Conservation (phyloP, 108 stramenopile genomes). For the Aurantiochytrium sp. region DNA sequence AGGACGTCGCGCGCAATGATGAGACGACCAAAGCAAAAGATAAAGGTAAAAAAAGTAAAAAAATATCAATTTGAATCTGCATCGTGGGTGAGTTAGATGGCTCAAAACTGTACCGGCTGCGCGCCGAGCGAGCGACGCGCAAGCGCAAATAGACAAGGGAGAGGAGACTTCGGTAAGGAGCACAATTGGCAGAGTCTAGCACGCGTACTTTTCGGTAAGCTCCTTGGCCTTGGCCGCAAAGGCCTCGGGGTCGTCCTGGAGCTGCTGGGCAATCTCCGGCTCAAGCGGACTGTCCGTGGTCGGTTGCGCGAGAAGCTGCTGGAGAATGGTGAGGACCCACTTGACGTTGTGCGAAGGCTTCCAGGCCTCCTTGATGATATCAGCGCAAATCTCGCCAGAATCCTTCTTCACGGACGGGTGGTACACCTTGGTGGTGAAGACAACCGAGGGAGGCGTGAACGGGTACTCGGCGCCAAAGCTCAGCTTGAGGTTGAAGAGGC, state of each 20-base stretch:
- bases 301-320: slow-evolving; percentile 43
- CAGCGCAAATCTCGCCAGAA: slow-evolving; percentile 69
- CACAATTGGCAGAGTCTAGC: not conserved
- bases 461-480: slow-evolving; percentile 72
- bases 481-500: slow-evolving; percentile 56
- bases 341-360: slow-evolving; percentile 39
- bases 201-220: slow-evolving; percentile 39
- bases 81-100: no score
- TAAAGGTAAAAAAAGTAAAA: no score
- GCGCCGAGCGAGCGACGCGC: no score
- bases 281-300: slow-evolving; percentile 43
- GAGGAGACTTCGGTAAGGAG: no score
- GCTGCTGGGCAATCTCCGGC: slow-evolving; percentile 45
- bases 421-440: slow-evolving; percentile 69
- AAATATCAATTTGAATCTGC: no score
- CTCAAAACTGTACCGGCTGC: no score
- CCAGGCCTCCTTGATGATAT: slow-evolving; percentile 65
- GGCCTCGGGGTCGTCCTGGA: slow-evolving; percentile 34
- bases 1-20: not conserved
- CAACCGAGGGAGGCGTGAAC: slow-evolving; percentile 73
- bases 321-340: slow-evolving; percentile 40
- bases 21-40: no score
- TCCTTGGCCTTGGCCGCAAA: slow-evolving; percentile 32
- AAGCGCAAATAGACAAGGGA: no score
- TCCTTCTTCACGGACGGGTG: slow-evolving; percentile 70